These are phyloP conservation scores for Annulohypoxylon bovei DNA, from an alignment of 495 filamentous ascomycete species.

Conservation along the genomic window DNA sequence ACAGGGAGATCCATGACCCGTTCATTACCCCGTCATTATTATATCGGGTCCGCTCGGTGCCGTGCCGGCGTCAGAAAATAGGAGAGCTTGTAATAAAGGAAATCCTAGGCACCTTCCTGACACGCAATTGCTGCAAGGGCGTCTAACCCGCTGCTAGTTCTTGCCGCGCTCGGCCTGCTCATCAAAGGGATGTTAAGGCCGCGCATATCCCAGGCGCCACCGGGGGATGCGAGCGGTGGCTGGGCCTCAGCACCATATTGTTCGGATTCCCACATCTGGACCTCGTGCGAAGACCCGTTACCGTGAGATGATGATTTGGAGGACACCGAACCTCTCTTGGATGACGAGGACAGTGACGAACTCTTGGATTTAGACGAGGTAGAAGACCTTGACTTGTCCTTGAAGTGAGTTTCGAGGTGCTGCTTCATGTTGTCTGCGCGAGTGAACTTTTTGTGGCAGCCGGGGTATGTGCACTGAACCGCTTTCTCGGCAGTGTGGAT, in stretches of 20 bases:
- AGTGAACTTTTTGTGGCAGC: conserved; percentile 92
- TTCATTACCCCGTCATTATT: conserved; percentile 38
- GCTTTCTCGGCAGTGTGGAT: conserved; percentile 97
- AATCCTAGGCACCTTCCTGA: conserved; percentile 48
- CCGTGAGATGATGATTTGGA: conserved; percentile 46
- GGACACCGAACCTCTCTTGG: conserved; percentile 46
- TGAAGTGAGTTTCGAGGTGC: conserved; percentile 88
- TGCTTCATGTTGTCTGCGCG: conserved; percentile 99
- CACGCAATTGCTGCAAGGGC: conserved; percentile 54
- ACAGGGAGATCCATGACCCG: conserved; percentile 18
- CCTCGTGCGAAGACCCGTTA: conserved; percentile 37
- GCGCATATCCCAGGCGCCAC: conserved; percentile 55
- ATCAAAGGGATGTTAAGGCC: conserved; percentile 52
- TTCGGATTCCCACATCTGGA: conserved; percentile 48
- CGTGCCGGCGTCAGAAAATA: conserved; percentile 12
- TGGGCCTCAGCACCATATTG: conserved; percentile 35
- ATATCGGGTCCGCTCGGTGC: conserved; percentile 9
- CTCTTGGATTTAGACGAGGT: conserved; percentile 46
- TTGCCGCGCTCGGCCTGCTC: conserved; percentile 46
- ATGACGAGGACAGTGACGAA: conserved; percentile 47
- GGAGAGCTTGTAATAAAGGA: background rate
- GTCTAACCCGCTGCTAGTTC: conserved; percentile 54
- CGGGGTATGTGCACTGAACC: conserved; percentile 78
- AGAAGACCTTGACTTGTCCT: conserved; percentile 56
- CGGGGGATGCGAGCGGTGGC: conserved; percentile 43